Conservation (phyloP, 2,329 filamentous ascomycete genomes). For the Paracamarosporium sp. region DNA sequence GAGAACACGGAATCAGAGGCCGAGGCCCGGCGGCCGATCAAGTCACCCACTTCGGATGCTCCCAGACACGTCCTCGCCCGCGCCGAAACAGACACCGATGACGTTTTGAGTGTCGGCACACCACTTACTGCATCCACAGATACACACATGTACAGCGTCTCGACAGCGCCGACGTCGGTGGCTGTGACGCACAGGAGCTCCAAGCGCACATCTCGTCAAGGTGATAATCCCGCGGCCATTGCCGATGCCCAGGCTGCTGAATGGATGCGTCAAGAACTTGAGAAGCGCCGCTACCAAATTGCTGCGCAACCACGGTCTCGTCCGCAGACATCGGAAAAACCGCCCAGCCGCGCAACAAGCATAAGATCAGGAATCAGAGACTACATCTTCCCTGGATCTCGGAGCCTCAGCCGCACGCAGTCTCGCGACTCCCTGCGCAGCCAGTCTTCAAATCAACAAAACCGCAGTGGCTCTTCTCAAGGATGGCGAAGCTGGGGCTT, state of each 20-base stretch:
- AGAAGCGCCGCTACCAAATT: constrained; percentile 42
- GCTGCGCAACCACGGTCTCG: constrained; percentile 27
- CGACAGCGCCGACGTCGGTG: constrained; percentile 52
- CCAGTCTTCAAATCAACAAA: constrained; percentile 25
- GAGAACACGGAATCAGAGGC: constrained; percentile 31
- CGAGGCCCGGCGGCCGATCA: constrained; percentile 27
- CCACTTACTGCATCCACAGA: constrained; percentile 52
- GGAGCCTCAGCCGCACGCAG: constrained; percentile 38
- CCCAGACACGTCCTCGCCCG: constrained; percentile 24
- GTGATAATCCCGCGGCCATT: constrained; percentile 41
- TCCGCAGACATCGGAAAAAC: constrained; percentile 29
- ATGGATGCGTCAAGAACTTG: constrained; percentile 53
- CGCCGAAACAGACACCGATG: constrained; percentile 39
- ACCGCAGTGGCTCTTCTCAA: constrained; percentile 31
- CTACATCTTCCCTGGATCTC: constrained; percentile 50
- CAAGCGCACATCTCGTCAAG: constrained; percentile 49
- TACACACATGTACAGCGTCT: constrained; percentile 43
- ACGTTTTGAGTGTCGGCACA: constrained; percentile 44
- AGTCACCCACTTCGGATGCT: constrained; percentile 25
- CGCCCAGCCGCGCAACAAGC: constrained; percentile 45
- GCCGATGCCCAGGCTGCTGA: constrained; percentile 49
- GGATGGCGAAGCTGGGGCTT: constrained; percentile 50
- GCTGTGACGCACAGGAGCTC: constrained; percentile 48
- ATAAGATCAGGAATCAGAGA: constrained; percentile 49
- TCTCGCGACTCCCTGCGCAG: constrained; percentile 41